Evolutionary conservation across 306 rosid species (phyloP), one percentile per base, ranked within the genome.

Genomic region (Spatholobus suberectus): DNA sequence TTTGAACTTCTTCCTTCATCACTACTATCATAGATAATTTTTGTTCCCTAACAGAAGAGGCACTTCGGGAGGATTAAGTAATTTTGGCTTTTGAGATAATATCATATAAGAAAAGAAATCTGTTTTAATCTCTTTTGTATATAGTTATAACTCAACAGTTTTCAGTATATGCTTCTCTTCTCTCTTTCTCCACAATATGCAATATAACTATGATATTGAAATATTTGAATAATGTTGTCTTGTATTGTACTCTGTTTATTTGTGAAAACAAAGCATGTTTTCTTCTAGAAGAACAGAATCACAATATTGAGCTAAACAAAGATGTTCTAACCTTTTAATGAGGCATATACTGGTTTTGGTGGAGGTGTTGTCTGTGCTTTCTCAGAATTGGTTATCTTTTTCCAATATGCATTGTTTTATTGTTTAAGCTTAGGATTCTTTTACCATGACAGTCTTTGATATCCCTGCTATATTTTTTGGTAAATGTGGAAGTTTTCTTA

Each of bases 1-100:
- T 61, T 55, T 75, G 41, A 23, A 61, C 37, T 70, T 41, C 67
- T 70, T 41, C 67, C 58, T 69, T 73, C 62, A 11, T 68, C 40
- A 34, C 13, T 70, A 5, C 21, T 61, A 73, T 37, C 34, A 21
- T 70, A 20, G 35, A 70, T 77, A 32, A 37, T 41, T 78, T 78
- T 49, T 21, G 12, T 49, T 17, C 62, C 62, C 23, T 51, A 52
- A 5, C 24, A 26, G 13, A 78, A 72, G 49, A 20, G 20, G 14
- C 2, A 58, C 20, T 49, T 78, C 8, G 5, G 69, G 32, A 77
- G 63, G 63, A 35, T 70, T 44, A 34, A 49, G 61, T 61, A 8
- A 35, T 47, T 46, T 71, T 21, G 10, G 37, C 63, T 46, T 69
- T 83, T 70, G 35, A 66, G 34, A 55, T 20, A 38, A 66, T 40